A percentile compares a stretch with the other conserved stretches of the same genome.
phyloP scores from a whole-genome alignment of 345 rosid genomes.

The Euclidium syriacum region DNA sequence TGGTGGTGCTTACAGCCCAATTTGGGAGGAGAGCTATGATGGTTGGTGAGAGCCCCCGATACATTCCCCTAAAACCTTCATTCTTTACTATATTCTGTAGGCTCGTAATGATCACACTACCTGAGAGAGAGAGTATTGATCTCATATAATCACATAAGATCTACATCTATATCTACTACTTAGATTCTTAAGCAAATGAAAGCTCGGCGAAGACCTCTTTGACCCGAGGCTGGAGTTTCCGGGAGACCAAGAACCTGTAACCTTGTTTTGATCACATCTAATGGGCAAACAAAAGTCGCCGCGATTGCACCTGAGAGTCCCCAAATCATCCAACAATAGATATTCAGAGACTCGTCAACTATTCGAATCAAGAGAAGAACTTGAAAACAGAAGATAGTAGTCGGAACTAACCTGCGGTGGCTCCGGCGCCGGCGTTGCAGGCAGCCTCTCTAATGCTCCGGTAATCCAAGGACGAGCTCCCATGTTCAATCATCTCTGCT shows the following conservation, averaged over 20 bases:
- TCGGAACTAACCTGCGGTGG: constrained; percentile 66
- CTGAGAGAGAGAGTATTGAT: constrained; percentile 34
- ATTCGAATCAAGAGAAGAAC: background rate
- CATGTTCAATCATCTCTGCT: constrained; percentile 42
- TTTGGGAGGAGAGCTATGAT: constrained; percentile 87
- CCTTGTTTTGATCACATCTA: constrained; percentile 97
- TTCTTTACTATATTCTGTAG: constrained; percentile 53
- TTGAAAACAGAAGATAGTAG: background rate
- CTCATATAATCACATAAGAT: background rate
- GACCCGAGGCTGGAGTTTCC: constrained; percentile 40
- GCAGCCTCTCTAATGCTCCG: constrained; percentile 37
- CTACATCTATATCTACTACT: background rate
- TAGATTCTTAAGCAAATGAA: background rate
- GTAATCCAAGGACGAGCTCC: constrained; percentile 31
- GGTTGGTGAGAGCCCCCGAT: constrained; percentile 95
- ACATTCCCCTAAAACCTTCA: constrained; percentile 80
- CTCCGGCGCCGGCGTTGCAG: constrained; percentile 76
- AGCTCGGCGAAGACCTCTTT: constrained; percentile 35
- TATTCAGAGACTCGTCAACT: background rate
- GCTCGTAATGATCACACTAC: constrained; percentile 71
- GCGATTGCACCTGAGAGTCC: constrained; percentile 72
- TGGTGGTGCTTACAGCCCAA: constrained; percentile 77
- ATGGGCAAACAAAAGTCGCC: constrained; percentile 88
- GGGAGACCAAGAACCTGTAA: constrained; percentile 90
- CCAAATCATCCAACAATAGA: background rate